Evolutionary conservation across 805 yeast genomes (phyloP), one percentile per base, ranked within the genome.

Genomic region (Candida sphagnicola): DNA sequence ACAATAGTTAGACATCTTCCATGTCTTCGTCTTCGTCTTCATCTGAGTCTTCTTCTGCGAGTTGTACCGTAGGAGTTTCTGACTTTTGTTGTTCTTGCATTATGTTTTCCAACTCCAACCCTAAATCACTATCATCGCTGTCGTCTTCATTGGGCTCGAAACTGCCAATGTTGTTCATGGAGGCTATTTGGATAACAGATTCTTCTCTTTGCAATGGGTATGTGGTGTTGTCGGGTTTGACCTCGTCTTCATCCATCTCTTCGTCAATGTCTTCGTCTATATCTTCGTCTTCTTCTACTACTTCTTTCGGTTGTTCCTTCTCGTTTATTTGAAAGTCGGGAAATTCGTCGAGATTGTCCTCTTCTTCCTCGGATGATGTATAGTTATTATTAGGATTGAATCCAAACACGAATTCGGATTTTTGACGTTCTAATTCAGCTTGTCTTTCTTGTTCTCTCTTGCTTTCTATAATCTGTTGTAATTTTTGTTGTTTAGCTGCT

Each of bases 401-500:
- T 16, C 45, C 47, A 39, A 46, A 45, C 4, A 33, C 35, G 23
- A 23, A 33, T 10, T 34, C 41, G 8, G 42, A 31, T 25, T 44
- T 47, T 10, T 33, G 28, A 21, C 42, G 35, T 31, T 38, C 45
- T 17, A 35, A 33, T 21, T 33, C 34, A 11, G 19, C 19, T 28
- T 45, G 44, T 15, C 29, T 34, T 16, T 39, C 44, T 16, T 30
- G 35, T 5, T 21, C 12, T 5, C 34, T 12, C 19, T 32, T 37
- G 15, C 42, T 32, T 6, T 37, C 42, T 11, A 36, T 12, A 6
- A 39, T 8, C 18, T 34, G 28, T 14, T 23, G 13, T 12, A 34
- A 15, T 31, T 51, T 50, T 28, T 45, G 48, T 21, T 44, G 40
- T 39, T 59, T 63, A 43, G 54, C 49, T 42, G 55, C 62, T 38